These are phyloP conservation scores for Fusarium mangiferae DNA, from an alignment of 2,329 filamentous ascomycete species.

Conservation along the genomic window DNA sequence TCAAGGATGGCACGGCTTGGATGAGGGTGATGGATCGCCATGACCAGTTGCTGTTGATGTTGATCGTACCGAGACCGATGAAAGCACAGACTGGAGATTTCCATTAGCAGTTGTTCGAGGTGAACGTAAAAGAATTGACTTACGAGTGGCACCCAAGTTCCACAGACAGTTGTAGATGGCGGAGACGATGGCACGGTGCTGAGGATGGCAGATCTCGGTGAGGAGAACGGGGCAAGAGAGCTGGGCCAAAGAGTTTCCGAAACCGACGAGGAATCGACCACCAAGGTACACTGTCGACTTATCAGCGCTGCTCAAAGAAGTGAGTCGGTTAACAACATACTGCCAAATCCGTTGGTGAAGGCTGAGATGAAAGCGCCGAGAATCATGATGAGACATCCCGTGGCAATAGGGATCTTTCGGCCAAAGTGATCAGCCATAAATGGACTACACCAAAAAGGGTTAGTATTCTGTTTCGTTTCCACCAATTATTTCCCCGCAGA, in stretches of 20 bases:
- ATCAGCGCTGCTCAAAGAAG: neutral
- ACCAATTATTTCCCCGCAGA: neutral
- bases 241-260: constrained; percentile 73
- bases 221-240: constrained; percentile 72
- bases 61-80: constrained; percentile 71
- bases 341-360: constrained; percentile 55
- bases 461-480: neutral
- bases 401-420: constrained; percentile 55
- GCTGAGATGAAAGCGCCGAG: constrained; percentile 55
- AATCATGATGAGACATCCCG: constrained; percentile 59
- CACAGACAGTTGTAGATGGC: constrained; percentile 75
- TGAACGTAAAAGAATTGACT: constrained; percentile 27
- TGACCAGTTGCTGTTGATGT: constrained; percentile 69
- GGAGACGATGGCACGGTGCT: constrained; percentile 73
- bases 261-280: constrained; percentile 61
- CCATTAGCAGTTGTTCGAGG: neutral
- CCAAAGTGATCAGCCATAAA: constrained; percentile 57
- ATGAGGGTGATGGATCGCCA: constrained; percentile 74
- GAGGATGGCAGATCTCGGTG: constrained; percentile 74
- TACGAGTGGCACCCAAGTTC: constrained; percentile 64
- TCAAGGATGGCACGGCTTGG: constrained; percentile 69
- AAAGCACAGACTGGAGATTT: constrained; percentile 60
- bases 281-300: constrained; percentile 49
- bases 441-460: neutral
- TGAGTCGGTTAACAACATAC: constrained; percentile 43